A percentile compares a stretch with the other conserved stretches of the same genome.
Evolutionary conservation across 495 filamentous ascomycete genomes (phyloP).

Genomic region (Tuber calosporum): DNA sequence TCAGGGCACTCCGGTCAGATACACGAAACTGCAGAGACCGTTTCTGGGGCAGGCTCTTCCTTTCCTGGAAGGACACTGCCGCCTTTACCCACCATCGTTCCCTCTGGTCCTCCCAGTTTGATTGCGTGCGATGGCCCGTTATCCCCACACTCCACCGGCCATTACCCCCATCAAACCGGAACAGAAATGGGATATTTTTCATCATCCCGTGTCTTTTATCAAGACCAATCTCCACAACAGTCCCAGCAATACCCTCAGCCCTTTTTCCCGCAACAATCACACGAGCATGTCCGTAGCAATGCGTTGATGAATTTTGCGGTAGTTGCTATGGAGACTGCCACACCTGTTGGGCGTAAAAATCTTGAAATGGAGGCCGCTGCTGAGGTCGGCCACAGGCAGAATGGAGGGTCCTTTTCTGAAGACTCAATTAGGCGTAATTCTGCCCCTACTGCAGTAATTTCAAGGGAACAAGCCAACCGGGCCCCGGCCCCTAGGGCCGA

Average conservation of each 20-base stretch:
- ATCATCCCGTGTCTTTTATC: conserved; percentile 1
- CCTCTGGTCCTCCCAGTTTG: not conserved
- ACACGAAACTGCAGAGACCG: conserved; percentile 17
- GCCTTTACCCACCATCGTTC: conserved; percentile 13
- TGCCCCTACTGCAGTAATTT: conserved; percentile 3
- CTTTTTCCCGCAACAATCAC: conserved; percentile 22
- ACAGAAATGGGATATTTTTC: conserved; percentile 28
- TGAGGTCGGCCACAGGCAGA: conserved; percentile 30
- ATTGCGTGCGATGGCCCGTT: conserved; percentile 16
- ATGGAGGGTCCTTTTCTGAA: conserved; percentile 15
- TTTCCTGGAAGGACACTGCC: conserved; percentile 22
- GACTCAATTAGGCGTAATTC: conserved; percentile 3
- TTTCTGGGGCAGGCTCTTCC: conserved; percentile 6
- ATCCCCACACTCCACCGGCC: conserved; percentile 29
- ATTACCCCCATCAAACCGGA: conserved; percentile 21
- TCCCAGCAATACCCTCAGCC: conserved; percentile 16
- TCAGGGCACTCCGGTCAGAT: conserved; percentile 11
- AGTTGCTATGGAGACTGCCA: conserved; percentile 35
- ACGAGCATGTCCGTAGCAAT: conserved; percentile 15
- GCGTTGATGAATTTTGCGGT: conserved; percentile 36
- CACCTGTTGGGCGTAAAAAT: conserved; percentile 25
- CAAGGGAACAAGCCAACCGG: conserved; percentile 7
- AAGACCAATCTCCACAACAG: conserved; percentile 8
- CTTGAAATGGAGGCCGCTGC: conserved; percentile 36
- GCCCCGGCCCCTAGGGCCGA: conserved; percentile 4